Base-by-base conservation (phyloP, 768 basidiomycete species). In the Collybia nuda region DNA sequence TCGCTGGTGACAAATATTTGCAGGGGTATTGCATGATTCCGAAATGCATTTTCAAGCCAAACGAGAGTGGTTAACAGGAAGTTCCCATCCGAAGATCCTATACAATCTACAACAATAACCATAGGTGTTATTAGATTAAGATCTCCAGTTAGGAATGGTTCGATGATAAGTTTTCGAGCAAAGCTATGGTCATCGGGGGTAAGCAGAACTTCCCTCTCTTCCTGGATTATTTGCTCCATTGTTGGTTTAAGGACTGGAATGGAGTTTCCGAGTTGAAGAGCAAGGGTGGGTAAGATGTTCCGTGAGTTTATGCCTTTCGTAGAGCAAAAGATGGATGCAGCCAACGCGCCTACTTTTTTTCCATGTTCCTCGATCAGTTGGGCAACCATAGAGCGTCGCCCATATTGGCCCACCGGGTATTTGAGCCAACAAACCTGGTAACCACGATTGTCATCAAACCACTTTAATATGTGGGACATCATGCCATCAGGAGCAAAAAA, bases 161-260 rank as follows among this genome's bases (percentile, higher is more conserved):
- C 53, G 5, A 55, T 50, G 40, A 55, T 55, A 11, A 53, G 26
- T 44, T 54, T 57, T 11, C 50, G 56, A 15, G 44, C 50, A 28
- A 54, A 57, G 29, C 11, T 44, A 21, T 40, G 46, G 22, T 51
- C 49, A 24, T 54, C 50, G 8, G 53, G 51, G 14, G 50, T 23
- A 18, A 57, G 53, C 14, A 57, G 35, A 18, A 54, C 24, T 32
- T 57, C 56, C 29, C 53, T 52, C 24, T 53, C 32, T 39, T 57
- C 56, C 43, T 57, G 53, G 40, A 57, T 52, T 23, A 54, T 57
- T 40, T 54, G 50, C n/a, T 47, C 42, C 47, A 57, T 57, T n/a
- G 53, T 45, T 12, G 53, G 42, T 47, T 54, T 54, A 22, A 57
- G 50, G 35, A 38, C 44, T 7, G 53, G 53, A 50, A 57, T 54